Conservation (phyloP, 495 filamentous ascomycete genomes). For the Lasiosphaeria hispida region DNA sequence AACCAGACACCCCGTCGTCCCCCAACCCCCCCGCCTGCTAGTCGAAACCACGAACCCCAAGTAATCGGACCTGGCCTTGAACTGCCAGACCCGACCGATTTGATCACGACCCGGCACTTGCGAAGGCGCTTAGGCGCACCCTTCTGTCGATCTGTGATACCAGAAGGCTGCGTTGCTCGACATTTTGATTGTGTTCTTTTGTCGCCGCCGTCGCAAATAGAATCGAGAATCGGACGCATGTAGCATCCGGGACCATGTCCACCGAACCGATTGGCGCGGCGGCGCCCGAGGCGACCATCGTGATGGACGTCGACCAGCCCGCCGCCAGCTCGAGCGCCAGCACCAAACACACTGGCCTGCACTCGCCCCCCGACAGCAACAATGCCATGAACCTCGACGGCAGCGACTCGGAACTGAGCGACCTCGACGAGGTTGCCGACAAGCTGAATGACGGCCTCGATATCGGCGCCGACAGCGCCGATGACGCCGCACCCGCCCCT, state of each 20-base stretch:
- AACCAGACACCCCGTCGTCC: slow-evolving; percentile 19
- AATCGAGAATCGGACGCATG: slow-evolving; percentile 32
- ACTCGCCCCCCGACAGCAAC: slow-evolving; percentile 53
- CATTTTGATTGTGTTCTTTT: neutral
- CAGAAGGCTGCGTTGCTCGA: neutral
- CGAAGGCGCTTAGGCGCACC: slow-evolving; percentile 12
- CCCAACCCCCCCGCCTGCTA: slow-evolving; percentile 21
- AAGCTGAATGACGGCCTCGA: slow-evolving; percentile 26
- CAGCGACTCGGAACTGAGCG: slow-evolving; percentile 57
- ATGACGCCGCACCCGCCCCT: slow-evolving; percentile 20
- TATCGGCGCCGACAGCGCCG: slow-evolving; percentile 4
- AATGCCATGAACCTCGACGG: slow-evolving; percentile 47
- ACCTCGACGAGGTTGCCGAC: slow-evolving; percentile 46
- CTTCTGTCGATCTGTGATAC: slow-evolving; percentile 15
- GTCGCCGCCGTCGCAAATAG: slow-evolving; percentile 16
- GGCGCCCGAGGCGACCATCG: slow-evolving; percentile 31
- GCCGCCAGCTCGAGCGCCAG: neutral
- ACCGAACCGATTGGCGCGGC: slow-evolving; percentile 40
- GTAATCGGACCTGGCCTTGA: slow-evolving; percentile 22
- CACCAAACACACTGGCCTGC: slow-evolving; percentile 42
- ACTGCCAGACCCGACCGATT: slow-evolving; percentile 11
- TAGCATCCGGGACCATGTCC: slow-evolving; percentile 38
- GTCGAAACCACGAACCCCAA: slow-evolving; percentile 20
- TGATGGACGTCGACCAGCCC: slow-evolving; percentile 21
- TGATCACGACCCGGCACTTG: slow-evolving; percentile 9